Conservation (phyloP, 139 green algal genomes). For the Dunaliella primolecta region DNA sequence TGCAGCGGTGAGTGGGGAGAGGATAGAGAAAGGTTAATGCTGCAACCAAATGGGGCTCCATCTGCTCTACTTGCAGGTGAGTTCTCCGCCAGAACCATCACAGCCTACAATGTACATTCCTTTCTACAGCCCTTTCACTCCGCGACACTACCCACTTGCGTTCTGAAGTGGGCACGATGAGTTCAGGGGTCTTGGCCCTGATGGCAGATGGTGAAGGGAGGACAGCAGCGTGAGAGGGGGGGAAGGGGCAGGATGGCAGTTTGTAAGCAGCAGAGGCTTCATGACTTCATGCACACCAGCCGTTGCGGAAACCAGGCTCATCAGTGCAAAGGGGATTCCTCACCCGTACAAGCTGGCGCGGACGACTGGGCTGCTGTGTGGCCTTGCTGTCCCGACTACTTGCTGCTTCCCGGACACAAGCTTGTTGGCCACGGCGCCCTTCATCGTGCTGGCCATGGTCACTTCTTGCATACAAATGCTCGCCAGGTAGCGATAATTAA, state of each 20-base stretch:
- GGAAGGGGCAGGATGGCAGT: too few relatives aligned
- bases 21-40: not conserved
- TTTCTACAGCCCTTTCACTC: not conserved
- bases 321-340: not conserved
- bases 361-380: not conserved
- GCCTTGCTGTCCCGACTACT: too few relatives aligned
- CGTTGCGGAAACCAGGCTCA: not conserved
- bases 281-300: not conserved
- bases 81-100: not conserved
- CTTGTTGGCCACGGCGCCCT: not conserved
- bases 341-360: not conserved
- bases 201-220: not conserved
- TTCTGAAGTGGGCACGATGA: not conserved
- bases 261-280: not conserved
- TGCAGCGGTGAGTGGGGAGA: conserved; percentile 8
- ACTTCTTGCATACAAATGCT: not conserved
- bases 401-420: too few relatives aligned
- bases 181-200: not conserved
- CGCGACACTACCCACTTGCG: not conserved
- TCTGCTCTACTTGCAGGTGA: too few relatives aligned
- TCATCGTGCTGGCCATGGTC: not conserved
- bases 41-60: not conserved
- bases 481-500: not conserved
- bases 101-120: not conserved
- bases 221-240: too few relatives aligned